Conservation (phyloP, 768 basidiomycete genomes). For the Hortiboletus campestris region DNA sequence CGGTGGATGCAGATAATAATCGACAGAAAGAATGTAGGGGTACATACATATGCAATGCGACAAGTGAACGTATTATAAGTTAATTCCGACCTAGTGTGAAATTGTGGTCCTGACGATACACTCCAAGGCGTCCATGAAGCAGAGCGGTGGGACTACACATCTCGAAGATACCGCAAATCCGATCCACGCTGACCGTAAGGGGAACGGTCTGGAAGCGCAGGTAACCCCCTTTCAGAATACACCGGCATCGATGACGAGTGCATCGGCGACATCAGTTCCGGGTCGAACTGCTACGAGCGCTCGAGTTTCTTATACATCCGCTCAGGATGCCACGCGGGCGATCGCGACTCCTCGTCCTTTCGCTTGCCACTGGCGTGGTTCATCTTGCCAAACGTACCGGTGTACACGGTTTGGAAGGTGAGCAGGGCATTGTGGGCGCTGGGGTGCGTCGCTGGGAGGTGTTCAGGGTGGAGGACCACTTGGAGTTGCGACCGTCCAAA, state of each 20-base stretch:
- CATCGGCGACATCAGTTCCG: background rate
- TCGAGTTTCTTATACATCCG: background rate
- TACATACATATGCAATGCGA: background rate
- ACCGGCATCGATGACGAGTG: background rate
- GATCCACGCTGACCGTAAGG: background rate
- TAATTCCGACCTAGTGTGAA: background rate
- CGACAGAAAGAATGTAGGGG: background rate
- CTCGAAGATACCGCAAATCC: background rate
- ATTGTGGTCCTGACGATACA: no score
- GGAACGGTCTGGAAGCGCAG: background rate
- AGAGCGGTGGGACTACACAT: background rate
- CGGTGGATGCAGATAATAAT: background rate
- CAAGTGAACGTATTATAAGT: background rate
- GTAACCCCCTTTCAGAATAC: background rate
- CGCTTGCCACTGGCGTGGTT: conserved; percentile 1
- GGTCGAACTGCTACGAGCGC: background rate
- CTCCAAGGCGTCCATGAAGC: background rate
- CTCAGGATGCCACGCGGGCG: background rate
- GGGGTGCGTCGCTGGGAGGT: conserved; percentile 52
- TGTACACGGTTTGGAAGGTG: conserved; percentile 28
- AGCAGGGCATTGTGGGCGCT: conserved; percentile 52
- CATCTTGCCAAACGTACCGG: conserved; percentile 16
- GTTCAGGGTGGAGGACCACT: conserved; percentile 34
- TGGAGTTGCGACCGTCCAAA: conserved; percentile 29
- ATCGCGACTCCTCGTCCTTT: background rate